Conservation (phyloP, 371 early-diverging fungal species). For the Coemansia sp. region DNA sequence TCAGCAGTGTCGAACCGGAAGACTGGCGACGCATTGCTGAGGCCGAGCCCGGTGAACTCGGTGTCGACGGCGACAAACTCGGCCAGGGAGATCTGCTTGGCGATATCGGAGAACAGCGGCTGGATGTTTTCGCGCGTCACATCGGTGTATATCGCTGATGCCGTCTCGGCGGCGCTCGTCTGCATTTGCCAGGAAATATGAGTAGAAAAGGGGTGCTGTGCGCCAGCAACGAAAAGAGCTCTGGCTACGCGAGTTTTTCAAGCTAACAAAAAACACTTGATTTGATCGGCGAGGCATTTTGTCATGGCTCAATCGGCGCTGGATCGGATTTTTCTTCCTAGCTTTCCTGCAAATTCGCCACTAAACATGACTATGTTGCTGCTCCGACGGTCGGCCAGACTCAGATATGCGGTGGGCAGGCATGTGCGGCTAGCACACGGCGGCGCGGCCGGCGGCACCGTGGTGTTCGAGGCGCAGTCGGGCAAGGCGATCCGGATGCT, state of each 20-base stretch:
- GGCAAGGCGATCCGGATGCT: conserved; percentile 41
- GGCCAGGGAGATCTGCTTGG: conserved; percentile 29
- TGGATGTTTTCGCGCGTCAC: conserved; percentile 47
- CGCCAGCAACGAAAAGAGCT: too few relatives aligned
- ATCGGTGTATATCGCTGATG: conserved; percentile 44
- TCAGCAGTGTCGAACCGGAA: conserved; percentile 41
- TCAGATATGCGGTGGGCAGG: background rate
- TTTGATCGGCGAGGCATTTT: too few relatives aligned
- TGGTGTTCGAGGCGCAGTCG: conserved; percentile 37
- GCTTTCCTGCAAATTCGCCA: background rate
- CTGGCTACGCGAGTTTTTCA: too few relatives aligned
- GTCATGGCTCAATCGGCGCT: too few relatives aligned
- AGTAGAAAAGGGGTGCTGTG: background rate
- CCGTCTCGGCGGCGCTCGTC: conserved; percentile 6
- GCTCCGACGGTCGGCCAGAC: background rate
- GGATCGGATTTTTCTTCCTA: background rate
- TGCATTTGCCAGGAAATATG: conserved; percentile 14
- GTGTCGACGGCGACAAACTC: conserved; percentile 78
- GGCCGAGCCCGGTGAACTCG: conserved; percentile 85
- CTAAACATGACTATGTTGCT: background rate
- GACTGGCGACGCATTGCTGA: conserved; percentile 36
- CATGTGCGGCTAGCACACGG: background rate
- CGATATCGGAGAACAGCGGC: conserved; percentile 30
- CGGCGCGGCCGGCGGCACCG: background rate
- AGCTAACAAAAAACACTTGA: too few relatives aligned